Base-by-base conservation (phyloP, 2,329 filamentous ascomycete genomes). In the Penicillium fuscoglaucum region DNA sequence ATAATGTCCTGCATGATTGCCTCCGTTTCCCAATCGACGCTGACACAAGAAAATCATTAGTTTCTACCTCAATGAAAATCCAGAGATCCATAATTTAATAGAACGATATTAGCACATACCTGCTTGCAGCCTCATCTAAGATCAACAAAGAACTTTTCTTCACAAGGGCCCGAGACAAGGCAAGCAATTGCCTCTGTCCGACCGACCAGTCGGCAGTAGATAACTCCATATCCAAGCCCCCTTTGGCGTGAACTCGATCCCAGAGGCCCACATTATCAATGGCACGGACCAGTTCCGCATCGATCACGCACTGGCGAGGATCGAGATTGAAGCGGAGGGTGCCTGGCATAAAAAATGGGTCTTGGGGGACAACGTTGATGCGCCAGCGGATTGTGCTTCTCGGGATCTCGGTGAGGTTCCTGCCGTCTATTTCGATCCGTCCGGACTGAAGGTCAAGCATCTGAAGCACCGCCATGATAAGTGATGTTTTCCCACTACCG, bases 111-210 rank as follows among this genome's bases (percentile, higher is more conserved):
- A 12, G 24, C 6, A 28, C 26, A 26, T 37, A 50, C 48, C 35
- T 29, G 48, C 48, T 50, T 26, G 48, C 40, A 15, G 17, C 48
- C 29, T 50, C 48, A 21, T 50, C 48, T 17, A 40, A 50, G 4
- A 50, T 50, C 3, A 50, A 15, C 9, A 50, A 3, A 12, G 19
- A 1, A n/a, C 48, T 29, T 5, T 29, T 50, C 15, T 13, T 50
- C 17, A 50, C 35, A 9, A 50, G 17, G 9, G 35, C 47, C 13
- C 51, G 40, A 45, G 40, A 29, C 40, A 35, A 53, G 24, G 28
- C 40, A 45, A 53, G 21, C 15, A 53, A n/a, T 33, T 53, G 41
- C 40, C 31, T 45, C 51, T 53, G 51, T 3, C 51, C 51, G 9
- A 28, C 29, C 31, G 51, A 53, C 51, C 40, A 53, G 19, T 35